Percentiles rank a stretch among this genome's conserved stretches.
phyloP scores from a whole-genome alignment of 306 rosid genomes.

The Abrus pulchellus region DNA sequence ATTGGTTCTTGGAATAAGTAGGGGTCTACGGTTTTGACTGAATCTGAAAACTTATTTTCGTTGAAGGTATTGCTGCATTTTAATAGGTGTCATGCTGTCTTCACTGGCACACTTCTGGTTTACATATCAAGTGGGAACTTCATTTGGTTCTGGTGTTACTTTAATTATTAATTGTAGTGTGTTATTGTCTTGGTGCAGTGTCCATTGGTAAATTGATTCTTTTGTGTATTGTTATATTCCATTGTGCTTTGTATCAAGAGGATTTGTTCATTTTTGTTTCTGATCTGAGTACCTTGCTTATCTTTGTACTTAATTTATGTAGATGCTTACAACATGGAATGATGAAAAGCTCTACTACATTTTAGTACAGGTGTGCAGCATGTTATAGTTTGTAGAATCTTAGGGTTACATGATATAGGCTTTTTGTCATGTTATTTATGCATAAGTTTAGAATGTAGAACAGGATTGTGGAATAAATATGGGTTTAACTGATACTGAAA shows the following conservation, averaged over 20 bases:
- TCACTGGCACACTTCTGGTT: neutral
- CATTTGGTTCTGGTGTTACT: neutral
- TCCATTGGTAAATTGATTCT: neutral
- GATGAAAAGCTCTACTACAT: neutral
- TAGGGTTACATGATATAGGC: neutral
- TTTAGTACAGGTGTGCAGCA: neutral
- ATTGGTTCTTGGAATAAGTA: conserved; percentile 10
- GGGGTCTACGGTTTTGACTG: conserved; percentile 4
- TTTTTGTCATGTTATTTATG: conserved; percentile 17
- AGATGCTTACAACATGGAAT: conserved; percentile 24
- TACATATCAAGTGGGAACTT: neutral
- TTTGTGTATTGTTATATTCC: neutral
- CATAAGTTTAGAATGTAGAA: neutral
- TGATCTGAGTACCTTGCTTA: neutral
- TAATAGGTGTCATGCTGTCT: neutral
- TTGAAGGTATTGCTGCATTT: neutral
- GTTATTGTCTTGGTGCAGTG: neutral
- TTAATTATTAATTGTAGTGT: neutral
- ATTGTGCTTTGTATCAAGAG: conserved; percentile 12
- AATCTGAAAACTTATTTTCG: conserved; percentile 5
- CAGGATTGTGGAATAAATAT: conserved; percentile 1
- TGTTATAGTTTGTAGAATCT: conserved; percentile 27
- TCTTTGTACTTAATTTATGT: neutral
- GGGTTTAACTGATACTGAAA: conserved; percentile 5
- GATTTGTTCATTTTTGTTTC: conserved; percentile 16